phyloP scores from a whole-genome alignment of 2,329 filamentous ascomycete genomes.

The Claviceps capensis region DNA sequence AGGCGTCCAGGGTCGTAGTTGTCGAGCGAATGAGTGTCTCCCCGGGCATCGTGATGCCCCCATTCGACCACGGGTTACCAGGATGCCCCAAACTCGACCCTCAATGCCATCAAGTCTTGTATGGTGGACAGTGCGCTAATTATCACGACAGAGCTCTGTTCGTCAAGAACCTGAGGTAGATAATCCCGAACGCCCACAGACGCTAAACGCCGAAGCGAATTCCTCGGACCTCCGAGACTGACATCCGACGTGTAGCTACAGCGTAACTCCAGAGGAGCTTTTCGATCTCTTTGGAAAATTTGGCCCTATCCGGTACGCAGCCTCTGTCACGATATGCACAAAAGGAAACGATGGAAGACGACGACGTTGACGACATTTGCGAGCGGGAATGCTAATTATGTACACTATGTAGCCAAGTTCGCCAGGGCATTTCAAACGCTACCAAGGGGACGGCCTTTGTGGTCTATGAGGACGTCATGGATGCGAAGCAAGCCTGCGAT shows the following conservation, averaged over 20 bases:
- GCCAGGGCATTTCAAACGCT: slow-evolving; percentile 91
- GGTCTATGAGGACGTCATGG: slow-evolving; percentile 98
- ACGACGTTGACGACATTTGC: slow-evolving; percentile 1
- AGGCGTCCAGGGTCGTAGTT: slow-evolving; percentile 1
- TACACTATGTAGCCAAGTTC: slow-evolving; percentile 63
- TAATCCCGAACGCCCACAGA: not conserved
- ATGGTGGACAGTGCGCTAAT: slow-evolving; percentile 18
- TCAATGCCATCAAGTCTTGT: not conserved
- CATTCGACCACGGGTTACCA: not conserved
- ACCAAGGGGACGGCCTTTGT: slow-evolving; percentile 98
- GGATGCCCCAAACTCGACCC: not conserved
- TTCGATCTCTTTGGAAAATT: slow-evolving; percentile 99
- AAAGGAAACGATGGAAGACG: not conserved
- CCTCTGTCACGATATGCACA: slow-evolving; percentile 1
- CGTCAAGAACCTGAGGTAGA: slow-evolving; percentile 96
- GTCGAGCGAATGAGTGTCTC: slow-evolving; percentile 1
- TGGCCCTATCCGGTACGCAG: slow-evolving; percentile 74
- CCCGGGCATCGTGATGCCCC: not conserved
- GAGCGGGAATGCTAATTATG: slow-evolving; percentile 4
- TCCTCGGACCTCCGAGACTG: not conserved
- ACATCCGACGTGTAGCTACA: slow-evolving; percentile 55
- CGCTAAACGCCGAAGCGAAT: not conserved
- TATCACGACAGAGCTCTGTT: slow-evolving; percentile 71
- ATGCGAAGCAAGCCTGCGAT: slow-evolving; percentile 97
- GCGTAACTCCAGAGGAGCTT: slow-evolving; percentile 93